These are phyloP conservation scores for Thyridium curvatum DNA, from an alignment of 2,329 filamentous ascomycete species.

Conservation along the genomic window DNA sequence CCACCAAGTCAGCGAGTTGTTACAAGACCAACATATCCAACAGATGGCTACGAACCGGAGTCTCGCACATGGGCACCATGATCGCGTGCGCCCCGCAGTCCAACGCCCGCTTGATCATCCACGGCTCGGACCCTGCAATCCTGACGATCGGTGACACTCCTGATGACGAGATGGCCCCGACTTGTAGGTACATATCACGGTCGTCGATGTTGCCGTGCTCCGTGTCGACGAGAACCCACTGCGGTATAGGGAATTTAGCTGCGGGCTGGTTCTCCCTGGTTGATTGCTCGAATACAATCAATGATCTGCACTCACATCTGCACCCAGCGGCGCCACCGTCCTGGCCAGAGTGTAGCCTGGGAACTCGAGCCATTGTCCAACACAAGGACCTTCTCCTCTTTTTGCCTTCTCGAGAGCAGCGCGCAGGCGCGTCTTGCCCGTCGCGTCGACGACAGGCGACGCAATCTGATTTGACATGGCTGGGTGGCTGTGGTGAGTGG, in stretches of 20 bases:
- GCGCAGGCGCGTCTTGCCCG: constrained; percentile 21
- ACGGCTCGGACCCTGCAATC: constrained; percentile 14
- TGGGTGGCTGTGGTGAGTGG: neutral
- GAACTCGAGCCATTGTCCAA: constrained; percentile 23
- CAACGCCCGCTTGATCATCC: constrained; percentile 23
- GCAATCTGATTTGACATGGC: constrained; percentile 10
- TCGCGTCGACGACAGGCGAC: constrained; percentile 14
- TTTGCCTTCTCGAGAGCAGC: constrained; percentile 20
- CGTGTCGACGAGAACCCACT: constrained; percentile 13
- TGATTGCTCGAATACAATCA: too few species aligned
- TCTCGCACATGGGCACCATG: constrained; percentile 22
- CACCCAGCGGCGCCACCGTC: constrained; percentile 19
- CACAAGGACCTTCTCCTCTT: constrained; percentile 16
- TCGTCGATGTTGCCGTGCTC: constrained; percentile 17
- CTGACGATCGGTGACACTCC: constrained; percentile 14
- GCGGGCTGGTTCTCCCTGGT: too few species aligned
- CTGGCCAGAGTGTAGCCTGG: constrained; percentile 22
- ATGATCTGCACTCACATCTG: constrained; percentile 16
- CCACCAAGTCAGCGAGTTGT: too few species aligned
- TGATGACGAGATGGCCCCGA: constrained; percentile 12
- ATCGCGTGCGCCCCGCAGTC: constrained; percentile 22
- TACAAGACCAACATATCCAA: too few species aligned
- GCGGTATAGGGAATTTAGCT: too few species aligned
- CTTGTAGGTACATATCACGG: constrained; percentile 13
- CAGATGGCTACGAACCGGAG: constrained; percentile 4